A percentile compares a stretch with the other conserved stretches of the same genome.
phyloP scores from a whole-genome alignment of 352 stramenopile species.

The Phytophthora niederhauseri region DNA sequence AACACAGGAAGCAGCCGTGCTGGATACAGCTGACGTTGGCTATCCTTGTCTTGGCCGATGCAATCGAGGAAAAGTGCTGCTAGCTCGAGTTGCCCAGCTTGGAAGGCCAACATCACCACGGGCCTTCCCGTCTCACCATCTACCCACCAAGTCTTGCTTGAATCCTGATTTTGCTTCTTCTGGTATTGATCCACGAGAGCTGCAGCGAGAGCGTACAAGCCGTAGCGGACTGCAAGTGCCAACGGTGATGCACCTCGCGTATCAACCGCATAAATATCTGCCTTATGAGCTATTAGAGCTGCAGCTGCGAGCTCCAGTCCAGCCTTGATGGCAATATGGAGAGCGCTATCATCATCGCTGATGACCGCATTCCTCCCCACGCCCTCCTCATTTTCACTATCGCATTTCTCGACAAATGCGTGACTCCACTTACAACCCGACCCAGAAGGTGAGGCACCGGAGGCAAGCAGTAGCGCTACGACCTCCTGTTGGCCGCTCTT shows the following conservation, averaged over 20 bases:
- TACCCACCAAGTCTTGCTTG: constrained; percentile 42
- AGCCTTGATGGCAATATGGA: constrained; percentile 69
- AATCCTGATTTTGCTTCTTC: constrained; percentile 21
- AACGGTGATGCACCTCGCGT: constrained; percentile 44
- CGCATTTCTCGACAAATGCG: constrained; percentile 29
- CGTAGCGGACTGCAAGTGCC: constrained; percentile 59
- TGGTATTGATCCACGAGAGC: constrained; percentile 36
- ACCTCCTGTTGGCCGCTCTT: constrained; percentile 61
- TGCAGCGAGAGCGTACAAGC: constrained; percentile 60
- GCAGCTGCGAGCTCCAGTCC: constrained; percentile 48
- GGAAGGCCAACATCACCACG: constrained; percentile 52
- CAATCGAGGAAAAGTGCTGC: constrained; percentile 58
- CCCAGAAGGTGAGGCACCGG: constrained; percentile 40
- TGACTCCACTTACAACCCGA: constrained; percentile 34
- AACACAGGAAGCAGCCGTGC: constrained; percentile 54
- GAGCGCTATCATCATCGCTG: constrained; percentile 42
- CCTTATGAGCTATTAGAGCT: constrained; percentile 54
- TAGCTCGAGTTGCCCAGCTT: constrained; percentile 68
- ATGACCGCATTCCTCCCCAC: constrained; percentile 18
- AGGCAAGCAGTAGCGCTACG: constrained; percentile 47
- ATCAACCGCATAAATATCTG: constrained; percentile 49
- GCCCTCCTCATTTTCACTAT: constrained; percentile 17
- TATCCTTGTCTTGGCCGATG: constrained; percentile 26
- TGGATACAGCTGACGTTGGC: constrained; percentile 27
- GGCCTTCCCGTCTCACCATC: constrained; percentile 55